Base-by-base conservation (phyloP, 2,329 filamentous ascomycete species). In the Alternaria atra region DNA sequence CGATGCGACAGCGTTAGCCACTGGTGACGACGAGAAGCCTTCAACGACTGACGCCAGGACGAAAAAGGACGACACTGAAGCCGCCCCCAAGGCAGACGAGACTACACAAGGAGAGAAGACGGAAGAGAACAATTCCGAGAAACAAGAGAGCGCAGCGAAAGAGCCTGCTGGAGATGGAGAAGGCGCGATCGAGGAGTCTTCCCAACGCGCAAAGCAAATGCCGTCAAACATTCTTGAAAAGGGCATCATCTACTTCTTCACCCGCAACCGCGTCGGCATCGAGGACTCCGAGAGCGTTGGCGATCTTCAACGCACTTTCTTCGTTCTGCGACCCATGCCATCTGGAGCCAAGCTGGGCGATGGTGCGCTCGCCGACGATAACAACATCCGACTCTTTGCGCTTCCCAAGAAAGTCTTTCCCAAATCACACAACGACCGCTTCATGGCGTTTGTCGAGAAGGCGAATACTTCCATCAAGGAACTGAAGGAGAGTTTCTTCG, bases 201-300 rank as follows among this genome's bases (percentile, higher is more conserved):
- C 82, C 17, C 74, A 84, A 52, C 83, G 86, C 42, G 83, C 84
- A 68, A 77, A 84, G 44, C 78, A 81, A 2, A 77, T 85, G 39
- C 83, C 87, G 1, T 86, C 85, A 6, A 89, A 83, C 60, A 88
- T 97, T 25, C 84, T 96, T 2, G 93, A 97, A 73, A 97, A 95
- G 72, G 93, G 93, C 4, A 86, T 95, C 69, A 89, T 97, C 68
- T 97, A 97, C 83, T 97, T 97, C 84, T 96, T 97, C 82, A 90
- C 91, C 71, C 89, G 93, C 17, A 88, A 89, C 7, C 89, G 92
- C 12, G 91, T 97, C 37, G 87, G 88, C 52, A 84, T 91, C 27
- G 87, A 92, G 5, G 84, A 91, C 6, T 89, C 92, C 0, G 84
- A 89, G 17, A 84, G 85, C 46, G 83, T 94, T 1, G 80, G 85